Percentiles rank a stretch among this genome's conserved stretches.
Conservation (phyloP, 768 basidiomycete species). For the Russula abietina region DNA sequence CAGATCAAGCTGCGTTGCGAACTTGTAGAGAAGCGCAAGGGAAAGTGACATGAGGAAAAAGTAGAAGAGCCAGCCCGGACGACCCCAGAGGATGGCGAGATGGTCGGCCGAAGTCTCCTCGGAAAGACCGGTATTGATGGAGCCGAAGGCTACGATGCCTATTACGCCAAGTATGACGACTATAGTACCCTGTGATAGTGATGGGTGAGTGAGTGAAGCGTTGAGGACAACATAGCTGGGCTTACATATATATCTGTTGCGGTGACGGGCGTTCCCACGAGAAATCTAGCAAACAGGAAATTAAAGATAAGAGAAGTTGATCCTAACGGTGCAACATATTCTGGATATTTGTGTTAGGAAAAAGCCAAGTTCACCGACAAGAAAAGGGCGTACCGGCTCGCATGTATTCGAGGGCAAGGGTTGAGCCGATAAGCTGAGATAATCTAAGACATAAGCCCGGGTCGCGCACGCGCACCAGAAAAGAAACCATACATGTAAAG, state of each 20-base stretch:
- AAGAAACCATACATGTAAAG: slow-evolving; percentile 75
- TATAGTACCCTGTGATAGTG: slow-evolving; percentile 58
- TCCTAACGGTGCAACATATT: slow-evolving; percentile 95
- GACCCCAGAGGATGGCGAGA: slow-evolving; percentile 78
- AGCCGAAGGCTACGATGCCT: slow-evolving; percentile 83
- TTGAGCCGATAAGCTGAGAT: slow-evolving; percentile 83
- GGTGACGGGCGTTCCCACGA: slow-evolving; percentile 82
- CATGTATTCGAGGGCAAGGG: slow-evolving; percentile 82
- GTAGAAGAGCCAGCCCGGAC: slow-evolving; percentile 85
- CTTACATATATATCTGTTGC: slow-evolving; percentile 75
- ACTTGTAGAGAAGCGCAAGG: slow-evolving; percentile 59
- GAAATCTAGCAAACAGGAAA: slow-evolving; percentile 86
- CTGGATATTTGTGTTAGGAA: slow-evolving; percentile 35
- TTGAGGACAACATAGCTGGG: not conserved
- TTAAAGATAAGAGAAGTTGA: slow-evolving; percentile 94
- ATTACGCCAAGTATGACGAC: slow-evolving; percentile 79
- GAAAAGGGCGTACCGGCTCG: slow-evolving; percentile 54
- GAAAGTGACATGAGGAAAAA: slow-evolving; percentile 75
- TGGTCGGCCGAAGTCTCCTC: slow-evolving; percentile 67
- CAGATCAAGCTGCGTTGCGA: slow-evolving; percentile 65
- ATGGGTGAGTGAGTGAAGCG: not conserved
- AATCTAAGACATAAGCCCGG: slow-evolving; percentile 39
- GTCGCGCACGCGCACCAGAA: not conserved
- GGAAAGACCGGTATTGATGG: slow-evolving; percentile 74
- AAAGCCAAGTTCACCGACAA: not conserved